A percentile compares a stretch with the other conserved stretches of the same genome.
phyloP scores from a whole-genome alignment of 805 yeast species.

The Metschnikowia gelsemii region DNA sequence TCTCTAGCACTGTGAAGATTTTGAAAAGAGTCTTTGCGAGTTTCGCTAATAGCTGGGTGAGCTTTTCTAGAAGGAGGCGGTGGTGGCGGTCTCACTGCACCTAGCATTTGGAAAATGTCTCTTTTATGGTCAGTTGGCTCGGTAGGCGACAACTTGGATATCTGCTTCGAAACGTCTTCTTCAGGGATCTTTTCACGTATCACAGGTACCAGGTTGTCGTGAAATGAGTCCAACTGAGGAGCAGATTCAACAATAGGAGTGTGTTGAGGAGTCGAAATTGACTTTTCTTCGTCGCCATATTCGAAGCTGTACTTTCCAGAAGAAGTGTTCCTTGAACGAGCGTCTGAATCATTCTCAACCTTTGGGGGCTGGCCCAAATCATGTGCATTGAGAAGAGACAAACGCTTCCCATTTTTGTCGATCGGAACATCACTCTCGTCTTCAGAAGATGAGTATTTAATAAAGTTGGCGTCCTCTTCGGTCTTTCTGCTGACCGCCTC shows the following conservation, averaged over 20 bases:
- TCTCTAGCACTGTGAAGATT: conserved; percentile 43
- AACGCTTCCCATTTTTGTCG: conserved; percentile 23
- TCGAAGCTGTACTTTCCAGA: conserved; percentile 39
- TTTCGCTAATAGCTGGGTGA: conserved; percentile 10
- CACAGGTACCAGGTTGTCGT: conserved; percentile 1
- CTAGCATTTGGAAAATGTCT: not conserved
- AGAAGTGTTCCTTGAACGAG: conserved; percentile 18
- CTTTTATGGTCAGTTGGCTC: not conserved
- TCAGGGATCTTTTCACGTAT: not conserved
- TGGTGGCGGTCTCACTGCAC: conserved; percentile 40
- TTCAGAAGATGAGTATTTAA: conserved; percentile 33
- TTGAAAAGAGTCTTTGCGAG: conserved; percentile 34
- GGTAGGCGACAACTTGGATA: not conserved
- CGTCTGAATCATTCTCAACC: conserved; percentile 18
- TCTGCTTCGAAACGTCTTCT: not conserved
- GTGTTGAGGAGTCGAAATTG: conserved; percentile 30
- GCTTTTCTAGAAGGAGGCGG: conserved; percentile 62
- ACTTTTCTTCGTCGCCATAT: conserved; percentile 38
- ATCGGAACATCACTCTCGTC: conserved; percentile 30
- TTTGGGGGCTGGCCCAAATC: conserved; percentile 27
- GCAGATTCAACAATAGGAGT: conserved; percentile 13
- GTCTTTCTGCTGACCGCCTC: conserved; percentile 26
- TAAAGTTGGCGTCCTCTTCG: conserved; percentile 34
- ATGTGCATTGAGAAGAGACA: conserved; percentile 36
- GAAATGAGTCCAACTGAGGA: conserved; percentile 2